Base-by-base conservation (phyloP, 345 rosid genomes). In the Euphorbia peplus region DNA sequence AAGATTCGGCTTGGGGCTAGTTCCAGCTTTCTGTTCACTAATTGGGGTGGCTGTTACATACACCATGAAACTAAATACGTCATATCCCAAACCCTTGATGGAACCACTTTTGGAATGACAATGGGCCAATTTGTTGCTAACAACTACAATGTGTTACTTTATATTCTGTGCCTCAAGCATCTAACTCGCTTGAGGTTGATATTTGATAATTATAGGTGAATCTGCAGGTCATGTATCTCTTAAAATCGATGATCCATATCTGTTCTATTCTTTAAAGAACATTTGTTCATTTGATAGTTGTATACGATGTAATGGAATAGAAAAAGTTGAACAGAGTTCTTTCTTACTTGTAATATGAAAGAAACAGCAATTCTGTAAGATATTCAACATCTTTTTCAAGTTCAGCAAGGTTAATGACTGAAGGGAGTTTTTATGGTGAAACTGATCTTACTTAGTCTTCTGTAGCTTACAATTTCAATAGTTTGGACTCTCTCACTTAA, bases 21-120 rank as follows among this genome's bases (percentile, higher is more conserved):
- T 93, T 58, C 98, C 96, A 0, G 97, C 96, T 7, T 67, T 88
- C 9, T 91, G 95, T 80, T 88, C 97, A 2, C 81, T 91, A 47
- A 30, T 83, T 0, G 97, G 93, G 60, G 91, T 90, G 19, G 75
- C 66, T 68, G 80, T 87, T 35, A 89, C 98, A 32, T 87, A 75
- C 73, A 81, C 89, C 59, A 91, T 93, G 96, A 80, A 89, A 37
- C 90, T 93, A 8, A 83, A 80, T 26, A 57, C 80, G 32, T 77
- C 75, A 4, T 37, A 25, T 42, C 66, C 82, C 4, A 89, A 91
- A 77, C 77, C 84, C 37, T 64, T 89, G 70, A 76, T 62, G 66
- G 89, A 78, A 73, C 91, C 96, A 5, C 76, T 93, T n/a, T 54
- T 93, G 77, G 95, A 78, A 67, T 93, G 83, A 78, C n/a, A 83